Evolutionary conservation across 768 basidiomycete genomes (phyloP), one percentile per base, ranked within the genome.

Genomic region (Rickenella mellea): DNA sequence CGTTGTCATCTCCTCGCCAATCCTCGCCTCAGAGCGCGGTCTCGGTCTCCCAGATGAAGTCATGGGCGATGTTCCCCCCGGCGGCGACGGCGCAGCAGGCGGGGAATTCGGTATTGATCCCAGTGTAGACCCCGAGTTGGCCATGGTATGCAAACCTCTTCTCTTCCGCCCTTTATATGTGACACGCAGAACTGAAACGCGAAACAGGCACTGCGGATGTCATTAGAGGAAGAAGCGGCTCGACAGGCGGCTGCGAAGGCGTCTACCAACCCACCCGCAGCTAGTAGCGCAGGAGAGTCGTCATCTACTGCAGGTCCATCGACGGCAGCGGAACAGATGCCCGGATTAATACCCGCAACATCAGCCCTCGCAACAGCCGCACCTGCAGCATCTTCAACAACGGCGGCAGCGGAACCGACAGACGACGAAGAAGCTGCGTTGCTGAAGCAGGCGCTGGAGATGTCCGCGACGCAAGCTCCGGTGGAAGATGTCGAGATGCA

Each of bases 51-150:
- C 83, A 44, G 66, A 72, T 32, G 66, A 67, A 6, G 74, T 73
- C 6, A 75, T 79, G 55, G 73, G 72, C 27, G 70, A 59, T 22
- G 51, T 41, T 14, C n/a, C n/a, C n/a, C 42, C 27, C 19, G 51
- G 33, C 7, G 49, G 40, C 5, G 64, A 61, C 5, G 71, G 69
- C 14, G 71, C 61, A 20, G 63, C 62, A 4, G 71, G 66, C 19
- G 77, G 68, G 36, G 89, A 89, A 55, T 93, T 91, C 51, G 61
- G 59, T 14, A 82, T 99, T 4, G 96, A 98, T 61, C 94, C 96
- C 4, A 89, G 79, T 57, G 70, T 97, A 46, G 94, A 98, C 57
- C 94, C 94, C 0, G 94, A 98, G 59, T 71, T 99, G 36, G 94
- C 96, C 2, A 91, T 97, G 90, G 93, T 90, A 43, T 46, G 73